Conservation (phyloP, 345 rosid genomes). For the Combretum micranthum region DNA sequence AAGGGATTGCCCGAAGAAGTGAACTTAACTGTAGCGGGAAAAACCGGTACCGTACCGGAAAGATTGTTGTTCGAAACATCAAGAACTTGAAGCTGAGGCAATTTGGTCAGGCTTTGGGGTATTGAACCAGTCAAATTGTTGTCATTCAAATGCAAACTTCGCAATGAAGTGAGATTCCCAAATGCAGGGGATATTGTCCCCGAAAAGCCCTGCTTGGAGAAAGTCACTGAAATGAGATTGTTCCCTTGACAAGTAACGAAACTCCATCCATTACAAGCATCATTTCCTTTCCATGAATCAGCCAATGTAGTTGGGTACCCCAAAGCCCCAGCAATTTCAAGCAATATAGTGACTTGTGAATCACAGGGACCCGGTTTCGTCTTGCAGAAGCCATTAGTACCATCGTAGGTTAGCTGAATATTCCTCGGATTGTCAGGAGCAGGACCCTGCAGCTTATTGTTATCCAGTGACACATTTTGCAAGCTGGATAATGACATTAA, state of each 20-base stretch:
- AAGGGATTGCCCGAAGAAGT: constrained; percentile 40
- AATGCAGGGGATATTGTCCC: constrained; percentile 65
- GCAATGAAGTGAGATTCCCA: constrained; percentile 45
- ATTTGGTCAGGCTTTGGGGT: constrained; percentile 44
- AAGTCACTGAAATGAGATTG: constrained; percentile 35
- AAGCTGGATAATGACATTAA: constrained; percentile 36
- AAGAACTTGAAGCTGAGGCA: constrained; percentile 41
- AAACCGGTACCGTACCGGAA: constrained; percentile 38
- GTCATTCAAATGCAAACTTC: constrained; percentile 44
- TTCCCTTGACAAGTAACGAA: constrained; percentile 39
- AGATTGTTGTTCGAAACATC: constrained; percentile 80
- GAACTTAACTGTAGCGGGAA: constrained; percentile 36
- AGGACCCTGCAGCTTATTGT: constrained; percentile 77
- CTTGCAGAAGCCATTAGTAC: constrained; percentile 40
- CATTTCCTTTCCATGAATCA: constrained; percentile 69
- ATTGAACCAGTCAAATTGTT: constrained; percentile 55
- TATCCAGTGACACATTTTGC: constrained; percentile 39
- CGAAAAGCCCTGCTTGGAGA: constrained; percentile 37
- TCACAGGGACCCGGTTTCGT: constrained; percentile 30
- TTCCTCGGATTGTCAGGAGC: constrained; percentile 34
- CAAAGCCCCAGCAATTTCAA: constrained; percentile 55
- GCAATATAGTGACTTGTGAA: constrained; percentile 50
- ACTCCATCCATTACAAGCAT: constrained; percentile 55
- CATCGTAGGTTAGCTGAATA: constrained; percentile 20
- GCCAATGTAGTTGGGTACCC: constrained; percentile 54